phyloP scores from a whole-genome alignment of 2,329 filamentous ascomycete species.

The Chalaropsis thielavioides region DNA sequence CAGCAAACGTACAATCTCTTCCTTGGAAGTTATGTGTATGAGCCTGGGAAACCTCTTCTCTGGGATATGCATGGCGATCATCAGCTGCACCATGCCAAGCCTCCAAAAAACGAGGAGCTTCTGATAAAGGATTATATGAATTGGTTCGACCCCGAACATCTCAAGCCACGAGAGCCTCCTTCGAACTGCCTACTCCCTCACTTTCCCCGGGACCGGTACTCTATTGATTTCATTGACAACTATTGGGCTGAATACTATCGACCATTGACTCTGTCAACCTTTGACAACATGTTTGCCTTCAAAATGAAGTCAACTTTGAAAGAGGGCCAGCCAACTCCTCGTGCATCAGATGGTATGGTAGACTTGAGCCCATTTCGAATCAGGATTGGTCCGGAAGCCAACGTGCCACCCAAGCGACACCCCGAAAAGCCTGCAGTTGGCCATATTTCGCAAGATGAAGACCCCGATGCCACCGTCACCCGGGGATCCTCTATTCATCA shows the following conservation, averaged over 20 bases:
- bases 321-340: conserved; percentile 34
- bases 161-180: conserved; percentile 48
- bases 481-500: conserved; percentile 41
- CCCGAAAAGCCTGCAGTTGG: conserved; percentile 50
- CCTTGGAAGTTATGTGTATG: conserved; percentile 85
- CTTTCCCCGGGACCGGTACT: conserved; percentile 20
- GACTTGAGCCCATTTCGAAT: conserved; percentile 82
- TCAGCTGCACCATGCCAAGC: conserved; percentile 83
- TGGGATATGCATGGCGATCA: conserved; percentile 95
- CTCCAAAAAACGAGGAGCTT: conserved; percentile 52
- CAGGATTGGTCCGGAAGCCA: conserved; percentile 45
- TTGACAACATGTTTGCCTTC: conserved; percentile 83
- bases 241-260: conserved; percentile 98
- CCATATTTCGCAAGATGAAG: conserved; percentile 36
- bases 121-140: conserved; percentile 58
- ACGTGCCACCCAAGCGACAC: conserved; percentile 27
- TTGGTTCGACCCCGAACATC: conserved; percentile 67
- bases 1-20: conserved; percentile 98
- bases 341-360: conserved; percentile 57
- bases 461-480: conserved; percentile 28
- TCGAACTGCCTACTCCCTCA: conserved; percentile 22
- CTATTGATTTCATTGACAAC: conserved; percentile 60
- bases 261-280: conserved; percentile 72
- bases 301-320: conserved; percentile 82
- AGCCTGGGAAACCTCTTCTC: conserved; percentile 78